Evolutionary conservation across 768 basidiomycete genomes (phyloP).

Genomic region (Fomitopsis pulvina): DNA sequence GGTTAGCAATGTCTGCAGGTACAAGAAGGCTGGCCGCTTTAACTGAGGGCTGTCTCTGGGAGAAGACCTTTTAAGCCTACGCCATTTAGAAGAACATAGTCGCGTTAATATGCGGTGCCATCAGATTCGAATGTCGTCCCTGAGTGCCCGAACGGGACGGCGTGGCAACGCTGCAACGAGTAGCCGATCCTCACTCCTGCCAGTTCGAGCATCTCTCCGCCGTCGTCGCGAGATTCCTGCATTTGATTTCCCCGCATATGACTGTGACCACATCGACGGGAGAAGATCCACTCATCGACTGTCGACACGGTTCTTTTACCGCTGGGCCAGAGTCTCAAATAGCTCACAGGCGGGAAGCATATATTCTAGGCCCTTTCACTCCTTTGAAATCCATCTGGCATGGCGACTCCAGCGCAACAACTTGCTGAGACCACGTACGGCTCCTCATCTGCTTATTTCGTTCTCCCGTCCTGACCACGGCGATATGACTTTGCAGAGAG

Average conservation of each 20-base stretch:
- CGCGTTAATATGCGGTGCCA: not conserved
- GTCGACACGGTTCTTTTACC: not conserved
- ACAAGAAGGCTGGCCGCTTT: too few species aligned
- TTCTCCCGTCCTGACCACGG: not conserved
- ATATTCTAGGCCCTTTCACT: not conserved
- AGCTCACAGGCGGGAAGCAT: not conserved
- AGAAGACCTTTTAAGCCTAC: too few species aligned
- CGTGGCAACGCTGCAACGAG: not conserved
- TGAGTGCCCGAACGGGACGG: not conserved
- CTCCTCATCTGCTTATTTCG: too few species aligned
- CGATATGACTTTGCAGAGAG: slow-evolving; percentile 14
- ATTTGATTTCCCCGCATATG: too few species aligned
- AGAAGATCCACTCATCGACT: not conserved
- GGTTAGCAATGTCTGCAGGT: too few species aligned
- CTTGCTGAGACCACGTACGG: not conserved
- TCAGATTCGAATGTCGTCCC: not conserved
- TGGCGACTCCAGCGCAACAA: not conserved
- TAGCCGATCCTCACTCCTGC: not conserved
- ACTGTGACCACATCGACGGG: not conserved
- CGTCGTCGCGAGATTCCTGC: too few species aligned
- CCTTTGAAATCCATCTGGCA: not conserved
- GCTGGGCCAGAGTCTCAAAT: not conserved
- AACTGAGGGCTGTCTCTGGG: too few species aligned
- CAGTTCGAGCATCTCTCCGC: too few species aligned
- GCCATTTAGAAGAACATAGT: too few species aligned